phyloP scores from a whole-genome alignment of 148 eudicot species.

The Polygonum maritimum region DNA sequence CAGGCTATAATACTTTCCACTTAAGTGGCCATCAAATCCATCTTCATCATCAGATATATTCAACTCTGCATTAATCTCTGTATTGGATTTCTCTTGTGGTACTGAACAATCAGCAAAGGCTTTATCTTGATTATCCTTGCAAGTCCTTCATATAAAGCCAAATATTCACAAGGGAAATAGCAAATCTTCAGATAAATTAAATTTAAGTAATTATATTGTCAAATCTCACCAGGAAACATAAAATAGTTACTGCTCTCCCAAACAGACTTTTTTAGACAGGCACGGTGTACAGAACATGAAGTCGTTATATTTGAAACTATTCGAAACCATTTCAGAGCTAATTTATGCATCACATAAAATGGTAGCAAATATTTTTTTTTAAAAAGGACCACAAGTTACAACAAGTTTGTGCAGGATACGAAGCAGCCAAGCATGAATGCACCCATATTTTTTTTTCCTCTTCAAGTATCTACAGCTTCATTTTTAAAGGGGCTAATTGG shows the following conservation, averaged over 20 bases:
- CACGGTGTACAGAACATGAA: background rate
- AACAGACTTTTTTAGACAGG: background rate
- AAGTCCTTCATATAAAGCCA: slow-evolving; percentile 46
- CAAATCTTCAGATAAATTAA: background rate
- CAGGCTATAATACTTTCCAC: slow-evolving; percentile 27
- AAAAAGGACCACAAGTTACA: background rate
- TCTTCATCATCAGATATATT: slow-evolving; percentile 93
- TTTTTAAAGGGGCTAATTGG: background rate
- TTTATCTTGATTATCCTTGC: slow-evolving; percentile 79
- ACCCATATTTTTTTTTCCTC: no score
- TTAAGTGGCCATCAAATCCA: slow-evolving; percentile 29
- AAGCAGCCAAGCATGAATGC: background rate
- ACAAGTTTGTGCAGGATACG: background rate
- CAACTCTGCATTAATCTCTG: slow-evolving; percentile 84
- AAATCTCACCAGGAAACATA: background rate
- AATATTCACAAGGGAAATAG: background rate
- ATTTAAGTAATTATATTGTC: background rate
- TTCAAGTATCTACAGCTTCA: background rate
- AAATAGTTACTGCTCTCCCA: background rate
- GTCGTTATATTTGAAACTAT: background rate
- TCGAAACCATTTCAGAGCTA: background rate
- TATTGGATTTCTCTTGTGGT: slow-evolving; percentile 89
- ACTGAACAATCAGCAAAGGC: slow-evolving; percentile 77
- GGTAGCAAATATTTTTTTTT: no score
- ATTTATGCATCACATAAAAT: background rate